Conservation (phyloP, 495 filamentous ascomycete genomes). For the Tuber indicum region DNA sequence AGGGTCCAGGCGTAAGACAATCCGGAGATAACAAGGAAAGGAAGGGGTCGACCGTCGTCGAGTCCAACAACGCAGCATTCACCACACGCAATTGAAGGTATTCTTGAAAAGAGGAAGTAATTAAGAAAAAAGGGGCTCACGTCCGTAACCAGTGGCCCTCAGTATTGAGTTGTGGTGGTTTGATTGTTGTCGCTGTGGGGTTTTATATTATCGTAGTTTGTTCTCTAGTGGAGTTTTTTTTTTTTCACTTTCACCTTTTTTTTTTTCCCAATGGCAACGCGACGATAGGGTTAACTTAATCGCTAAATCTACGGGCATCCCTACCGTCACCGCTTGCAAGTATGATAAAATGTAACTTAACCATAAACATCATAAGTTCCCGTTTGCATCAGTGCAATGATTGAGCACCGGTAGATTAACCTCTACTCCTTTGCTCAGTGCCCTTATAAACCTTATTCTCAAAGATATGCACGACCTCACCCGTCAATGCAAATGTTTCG, state of each 20-base stretch:
- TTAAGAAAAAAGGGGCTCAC: neutral
- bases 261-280: neutral
- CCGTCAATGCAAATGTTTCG: neutral
- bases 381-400: neutral
- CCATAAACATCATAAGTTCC: too few species aligned
- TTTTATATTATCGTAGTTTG: neutral
- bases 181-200: neutral
- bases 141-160: neutral
- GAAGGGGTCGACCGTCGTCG: conserved; percentile 1
- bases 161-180: neutral
- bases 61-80: conserved; percentile 3
- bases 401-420: neutral
- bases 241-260: neutral
- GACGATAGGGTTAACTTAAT: neutral
- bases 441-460: neutral
- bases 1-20: neutral
- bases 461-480: neutral
- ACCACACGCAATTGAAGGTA: conserved; percentile 2
- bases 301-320: neutral
- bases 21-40: neutral
- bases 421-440: too few species aligned
- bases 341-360: neutral
- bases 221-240: neutral
- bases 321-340: neutral
- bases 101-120: neutral